phyloP scores from a whole-genome alignment of 2,329 filamentous ascomycete genomes.

The Trichoderma koningiopsis region DNA sequence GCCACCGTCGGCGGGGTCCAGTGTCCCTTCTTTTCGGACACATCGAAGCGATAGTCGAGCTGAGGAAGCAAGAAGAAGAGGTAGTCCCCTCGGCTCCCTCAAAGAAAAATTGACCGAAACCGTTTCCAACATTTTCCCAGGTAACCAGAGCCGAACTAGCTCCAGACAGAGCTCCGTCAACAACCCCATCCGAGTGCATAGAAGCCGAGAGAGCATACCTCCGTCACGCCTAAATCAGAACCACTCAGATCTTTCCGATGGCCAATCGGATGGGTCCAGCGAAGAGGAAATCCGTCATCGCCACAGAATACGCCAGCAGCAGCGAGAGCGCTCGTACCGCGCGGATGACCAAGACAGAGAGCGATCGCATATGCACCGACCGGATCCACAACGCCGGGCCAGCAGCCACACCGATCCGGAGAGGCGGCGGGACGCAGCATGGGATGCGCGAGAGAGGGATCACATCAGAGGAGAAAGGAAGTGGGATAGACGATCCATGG shows the following conservation, averaged over 20 bases:
- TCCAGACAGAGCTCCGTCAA: slow-evolving; percentile 40
- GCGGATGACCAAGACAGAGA: slow-evolving; percentile 41
- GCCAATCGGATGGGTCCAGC: slow-evolving; percentile 39
- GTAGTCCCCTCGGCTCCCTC: slow-evolving; percentile 44
- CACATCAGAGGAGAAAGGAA: slow-evolving; percentile 39
- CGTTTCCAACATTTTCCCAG: slow-evolving; percentile 47
- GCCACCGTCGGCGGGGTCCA: slow-evolving; percentile 34
- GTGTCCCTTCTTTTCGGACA: slow-evolving; percentile 35
- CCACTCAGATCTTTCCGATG: slow-evolving; percentile 46
- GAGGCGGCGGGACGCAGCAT: slow-evolving; percentile 42
- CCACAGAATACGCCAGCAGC: slow-evolving; percentile 30
- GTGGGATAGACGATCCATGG: slow-evolving; percentile 40
- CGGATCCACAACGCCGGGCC: slow-evolving; percentile 47
- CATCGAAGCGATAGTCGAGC: slow-evolving; percentile 40
- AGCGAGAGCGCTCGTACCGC: slow-evolving; percentile 37
- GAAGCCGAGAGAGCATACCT: slow-evolving; percentile 45
- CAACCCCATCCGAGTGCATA: slow-evolving; percentile 39
- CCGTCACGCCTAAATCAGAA: slow-evolving; percentile 45
- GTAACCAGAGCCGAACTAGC: slow-evolving; percentile 40
- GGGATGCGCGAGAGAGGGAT: slow-evolving; percentile 39
- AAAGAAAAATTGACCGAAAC: slow-evolving; percentile 50
- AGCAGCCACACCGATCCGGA: slow-evolving; percentile 56
- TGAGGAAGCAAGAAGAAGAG: slow-evolving; percentile 42
- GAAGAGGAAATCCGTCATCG: slow-evolving; percentile 39
- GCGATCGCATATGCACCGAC: slow-evolving; percentile 42